These are phyloP conservation scores for Paraphaeosphaeria sporulosa DNA, from an alignment of 2,329 filamentous ascomycete genomes.

Conservation along the genomic window DNA sequence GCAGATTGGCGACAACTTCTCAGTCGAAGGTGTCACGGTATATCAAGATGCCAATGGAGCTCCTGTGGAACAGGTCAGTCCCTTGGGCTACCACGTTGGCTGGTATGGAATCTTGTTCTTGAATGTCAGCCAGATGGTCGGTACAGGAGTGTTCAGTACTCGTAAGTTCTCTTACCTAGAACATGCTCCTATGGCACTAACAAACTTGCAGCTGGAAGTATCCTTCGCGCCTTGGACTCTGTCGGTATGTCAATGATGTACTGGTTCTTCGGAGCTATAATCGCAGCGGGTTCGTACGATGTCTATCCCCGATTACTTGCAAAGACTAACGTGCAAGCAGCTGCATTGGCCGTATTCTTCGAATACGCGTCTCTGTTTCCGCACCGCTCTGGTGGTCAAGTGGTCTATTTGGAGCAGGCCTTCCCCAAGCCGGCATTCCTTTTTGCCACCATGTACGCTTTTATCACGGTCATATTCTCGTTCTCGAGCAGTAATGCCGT, in stretches of 20 bases:
- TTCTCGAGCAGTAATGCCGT: constrained; percentile 42
- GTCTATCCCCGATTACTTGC: background rate
- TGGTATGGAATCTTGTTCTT: constrained; percentile 39
- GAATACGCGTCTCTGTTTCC: constrained; percentile 40
- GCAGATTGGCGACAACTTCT: constrained; percentile 36
- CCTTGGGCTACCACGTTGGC: constrained; percentile 41
- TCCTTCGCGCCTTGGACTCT: constrained; percentile 33
- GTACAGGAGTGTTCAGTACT: constrained; percentile 41
- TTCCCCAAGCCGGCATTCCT: constrained; percentile 38
- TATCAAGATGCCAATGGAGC: constrained; percentile 41
- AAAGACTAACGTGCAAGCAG: constrained; percentile 14
- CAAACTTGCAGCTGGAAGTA: constrained; percentile 28
- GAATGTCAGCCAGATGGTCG: constrained; percentile 44
- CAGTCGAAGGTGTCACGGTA: constrained; percentile 30
- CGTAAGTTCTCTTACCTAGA: constrained; percentile 25
- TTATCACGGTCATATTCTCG: constrained; percentile 38
- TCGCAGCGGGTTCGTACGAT: constrained; percentile 28
- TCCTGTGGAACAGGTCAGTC: constrained; percentile 39
- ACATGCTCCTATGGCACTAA: constrained; percentile 10
- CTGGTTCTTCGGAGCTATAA: constrained; percentile 39
- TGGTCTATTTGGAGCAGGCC: constrained; percentile 41
- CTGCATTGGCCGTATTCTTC: constrained; percentile 35
- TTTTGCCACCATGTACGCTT: constrained; percentile 40
- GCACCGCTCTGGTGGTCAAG: constrained; percentile 38
- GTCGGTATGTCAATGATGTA: constrained; percentile 39